Base-by-base conservation (phyloP, 164 flowering plant species). In the Malania oleifera region DNA sequence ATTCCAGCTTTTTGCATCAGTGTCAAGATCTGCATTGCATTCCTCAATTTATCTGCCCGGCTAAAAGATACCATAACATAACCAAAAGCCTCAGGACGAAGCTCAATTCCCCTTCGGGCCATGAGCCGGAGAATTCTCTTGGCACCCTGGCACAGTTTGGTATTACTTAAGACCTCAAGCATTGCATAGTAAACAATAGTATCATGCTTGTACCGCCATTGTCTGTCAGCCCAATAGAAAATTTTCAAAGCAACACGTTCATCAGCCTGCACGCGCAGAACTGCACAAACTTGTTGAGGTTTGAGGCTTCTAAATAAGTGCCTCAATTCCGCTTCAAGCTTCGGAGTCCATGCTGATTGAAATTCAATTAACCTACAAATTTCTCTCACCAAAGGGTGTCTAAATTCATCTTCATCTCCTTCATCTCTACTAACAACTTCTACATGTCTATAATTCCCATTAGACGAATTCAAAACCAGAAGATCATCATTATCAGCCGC, bases 171-270 rank as follows among this genome's bases (percentile, higher is more conserved):
- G 27, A 89, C 57, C 63, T 78, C 80, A 46, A 93, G 90, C 90
- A 93, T 81, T 17, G 71, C 68, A 59, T 84, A 83, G 57, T 87
- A 90, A 26, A 86, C 96, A 52, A 76, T 57, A 0, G 75, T 76
- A 25, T 70, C 77, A 60, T 90, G 98, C 22, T 86, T 71, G 60
- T 92, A 92, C 48, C 95, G 71, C 97, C 97, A 87, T 54, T 85
- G 95, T 49, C 90, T 50, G 38, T 92, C 89, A 51, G 90, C 96
- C 98, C 97, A 92, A 56, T 84, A 82, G 70, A 89, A 92, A 72
- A 92, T 87, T n/a, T 75, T 64, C 67, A 87, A 65, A 25, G 98
- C 89, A 41, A 80, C 67, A 13, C 96, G 75, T 56, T 82, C 87
- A 66, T 92, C 96, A 5, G 56, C 56, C 59, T 71, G 90, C 24